Evolutionary conservation across 2,329 filamentous ascomycete species (phyloP), one percentile per base, ranked within the genome.

Genomic region (Xylaria digitata): DNA sequence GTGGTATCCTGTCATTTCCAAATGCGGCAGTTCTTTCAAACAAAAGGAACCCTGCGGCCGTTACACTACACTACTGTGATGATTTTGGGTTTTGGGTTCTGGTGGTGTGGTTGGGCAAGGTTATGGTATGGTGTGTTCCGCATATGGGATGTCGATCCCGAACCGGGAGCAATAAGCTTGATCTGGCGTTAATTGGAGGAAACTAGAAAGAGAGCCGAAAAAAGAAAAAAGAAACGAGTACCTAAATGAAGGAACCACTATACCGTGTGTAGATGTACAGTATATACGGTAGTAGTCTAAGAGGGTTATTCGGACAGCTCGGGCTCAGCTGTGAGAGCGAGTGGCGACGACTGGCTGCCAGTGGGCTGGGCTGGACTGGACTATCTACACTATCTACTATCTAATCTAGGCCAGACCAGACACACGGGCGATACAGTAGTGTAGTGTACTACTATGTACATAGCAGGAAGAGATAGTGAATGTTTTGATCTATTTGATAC

Each of bases 1-100:
- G 63, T 65, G 45, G 63, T 53, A 64, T 64, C 48, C 37, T 54
- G 48, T 49, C 42, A 55, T 63, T 62, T 59, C 65, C 65, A 1
- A 23, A 63, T 56, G 26, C 34, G 65, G 65, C 65, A 63, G 65
- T 60, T 66, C 48, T 63, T 17, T 21, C 34, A 11, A n/a, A n/a
- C 19, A 55, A 5, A 30, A 7, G 7, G 7, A 62, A 54, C 53
- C 53, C 49, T 63, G 53, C 53, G 43, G 19, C 26, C 8, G 43
- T 54, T 34, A 40, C 50, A 40, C 26, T 26, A 26, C 26, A 40
- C 26, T 26, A 26, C 26, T 46, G 58, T 42, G 63, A 50, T 53
- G 32, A 58, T 61, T 48, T 59, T 26, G 26, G 54, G 48, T n/a
- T 23, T 15, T 32, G 46, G 34, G 19, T 26, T 40, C 21, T 43